Evolutionary conservation across 1,284 basidiomycete species (phyloP).

Genomic region (Ceratobasidium sp.): DNA sequence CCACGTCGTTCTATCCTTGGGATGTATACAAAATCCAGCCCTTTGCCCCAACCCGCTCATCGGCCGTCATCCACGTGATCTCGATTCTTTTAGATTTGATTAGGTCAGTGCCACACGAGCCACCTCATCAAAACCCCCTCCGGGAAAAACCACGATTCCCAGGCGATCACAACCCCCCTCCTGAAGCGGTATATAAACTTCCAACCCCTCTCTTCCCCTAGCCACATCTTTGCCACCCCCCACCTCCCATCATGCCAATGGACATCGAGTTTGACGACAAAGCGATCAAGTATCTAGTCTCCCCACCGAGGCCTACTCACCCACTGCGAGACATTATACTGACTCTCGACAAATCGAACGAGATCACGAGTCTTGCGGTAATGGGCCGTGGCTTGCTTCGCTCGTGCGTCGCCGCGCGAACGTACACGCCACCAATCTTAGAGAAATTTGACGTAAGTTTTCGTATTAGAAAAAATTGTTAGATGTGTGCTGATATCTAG

Average conservation of each 20-base stretch:
- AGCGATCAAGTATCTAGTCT: constrained; percentile 12
- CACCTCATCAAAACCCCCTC: constrained; percentile 10
- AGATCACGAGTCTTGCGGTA: neutral
- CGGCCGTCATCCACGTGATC: constrained; percentile 4
- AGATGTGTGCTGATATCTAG: neutral
- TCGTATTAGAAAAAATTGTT: neutral
- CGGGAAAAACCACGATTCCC: constrained; percentile 9
- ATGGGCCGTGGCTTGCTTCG: constrained; percentile 21
- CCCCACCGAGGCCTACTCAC: constrained; percentile 9
- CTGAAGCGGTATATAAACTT: constrained; percentile 37
- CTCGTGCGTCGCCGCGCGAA: neutral
- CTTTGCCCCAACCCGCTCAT: constrained; percentile 10
- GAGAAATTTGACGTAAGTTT: constrained; percentile 8
- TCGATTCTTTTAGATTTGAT: neutral
- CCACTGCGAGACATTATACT: constrained; percentile 22
- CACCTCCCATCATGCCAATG: constrained; percentile 28
- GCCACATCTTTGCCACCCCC: constrained; percentile 28
- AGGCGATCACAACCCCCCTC: constrained; percentile 6
- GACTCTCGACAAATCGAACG: neutral
- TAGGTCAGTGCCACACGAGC: constrained; percentile 28
- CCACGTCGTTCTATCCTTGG: constrained; percentile 3
- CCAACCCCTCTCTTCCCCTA: constrained; percentile 3
- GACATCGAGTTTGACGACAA: constrained; percentile 18
- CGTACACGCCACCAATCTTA: constrained; percentile 19
- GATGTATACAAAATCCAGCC: neutral